A percentile compares a stretch with the other conserved stretches of the same genome.
These are phyloP conservation scores for Zoysia japonica DNA, from an alignment of 176 grass and related monocot species.

Conservation along the genomic window DNA sequence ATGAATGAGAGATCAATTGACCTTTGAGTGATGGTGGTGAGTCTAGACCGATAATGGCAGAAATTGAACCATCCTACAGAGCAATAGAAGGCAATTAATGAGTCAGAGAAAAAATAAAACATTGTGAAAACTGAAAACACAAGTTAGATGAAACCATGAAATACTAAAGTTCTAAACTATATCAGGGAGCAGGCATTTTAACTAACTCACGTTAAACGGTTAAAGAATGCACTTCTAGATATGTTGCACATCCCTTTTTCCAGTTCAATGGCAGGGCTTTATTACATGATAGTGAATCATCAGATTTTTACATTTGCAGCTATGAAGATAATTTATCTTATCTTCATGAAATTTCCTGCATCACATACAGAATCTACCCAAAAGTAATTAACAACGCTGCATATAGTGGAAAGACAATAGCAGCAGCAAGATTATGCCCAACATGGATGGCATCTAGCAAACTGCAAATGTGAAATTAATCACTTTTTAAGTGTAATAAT, in stretches of 20 bases:
- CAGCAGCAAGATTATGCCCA: neutral
- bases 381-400: neutral
- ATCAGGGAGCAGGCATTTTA: neutral
- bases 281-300: neutral
- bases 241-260: neutral
- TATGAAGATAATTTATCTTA: neutral
- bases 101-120: neutral
- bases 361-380: constrained; percentile 1
- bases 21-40: constrained; percentile 2
- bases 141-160: neutral
- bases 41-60: neutral
- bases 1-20: neutral
- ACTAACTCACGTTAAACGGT: neutral
- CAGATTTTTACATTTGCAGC: neutral
- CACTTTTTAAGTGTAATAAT: neutral
- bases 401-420: neutral
- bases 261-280: neutral
- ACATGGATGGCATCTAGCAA: neutral
- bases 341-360: neutral
- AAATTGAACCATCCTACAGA: constrained; percentile 37
- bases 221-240: neutral
- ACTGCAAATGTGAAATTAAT: neutral
- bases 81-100: neutral
- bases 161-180: neutral
- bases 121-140: neutral